These are phyloP conservation scores for Claviceps quebecensis DNA, from an alignment of 2,329 filamentous ascomycete species.

Conservation along the genomic window DNA sequence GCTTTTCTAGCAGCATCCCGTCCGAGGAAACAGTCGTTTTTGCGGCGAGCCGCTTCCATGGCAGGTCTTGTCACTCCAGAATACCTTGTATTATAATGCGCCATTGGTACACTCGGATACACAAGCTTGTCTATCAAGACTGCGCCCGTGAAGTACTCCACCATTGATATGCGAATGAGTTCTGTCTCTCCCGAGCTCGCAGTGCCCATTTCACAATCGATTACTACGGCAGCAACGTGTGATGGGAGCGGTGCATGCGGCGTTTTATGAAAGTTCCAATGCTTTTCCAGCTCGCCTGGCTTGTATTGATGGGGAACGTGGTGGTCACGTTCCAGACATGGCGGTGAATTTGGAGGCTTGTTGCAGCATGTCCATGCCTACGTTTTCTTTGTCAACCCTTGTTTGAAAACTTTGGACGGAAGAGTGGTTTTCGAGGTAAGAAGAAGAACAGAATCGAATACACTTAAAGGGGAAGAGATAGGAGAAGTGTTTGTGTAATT, in stretches of 20 bases:
- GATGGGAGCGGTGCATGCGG: neutral
- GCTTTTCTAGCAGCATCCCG: slow-evolving; percentile 25
- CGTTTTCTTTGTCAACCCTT: neutral
- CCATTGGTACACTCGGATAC: slow-evolving; percentile 29
- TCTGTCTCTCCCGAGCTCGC: slow-evolving; percentile 29
- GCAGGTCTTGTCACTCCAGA: slow-evolving; percentile 31
- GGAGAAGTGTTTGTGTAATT: neutral
- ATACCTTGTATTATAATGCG: slow-evolving; percentile 33
- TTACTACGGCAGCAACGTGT: slow-evolving; percentile 21
- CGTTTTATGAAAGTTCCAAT: slow-evolving; percentile 15
- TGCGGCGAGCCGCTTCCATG: slow-evolving; percentile 22
- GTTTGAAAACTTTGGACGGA: neutral
- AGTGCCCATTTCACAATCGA: slow-evolving; percentile 44
- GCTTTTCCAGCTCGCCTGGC: slow-evolving; percentile 13
- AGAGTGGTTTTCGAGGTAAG: too few relatives aligned
- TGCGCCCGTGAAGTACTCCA: slow-evolving; percentile 36
- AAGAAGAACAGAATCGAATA: too few relatives aligned
- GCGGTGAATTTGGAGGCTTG: slow-evolving; percentile 9
- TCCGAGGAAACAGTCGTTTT: slow-evolving; percentile 24
- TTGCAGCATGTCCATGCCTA: slow-evolving; percentile 21
- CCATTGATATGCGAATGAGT: slow-evolving; percentile 34
- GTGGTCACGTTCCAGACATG: slow-evolving; percentile 14
- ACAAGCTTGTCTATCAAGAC: slow-evolving; percentile 37
- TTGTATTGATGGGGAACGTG: slow-evolving; percentile 13
- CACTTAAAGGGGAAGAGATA: neutral